These are phyloP conservation scores for Termitomyces sp. DNA, from an alignment of 1,284 basidiomycete genomes.

Conservation along the genomic window DNA sequence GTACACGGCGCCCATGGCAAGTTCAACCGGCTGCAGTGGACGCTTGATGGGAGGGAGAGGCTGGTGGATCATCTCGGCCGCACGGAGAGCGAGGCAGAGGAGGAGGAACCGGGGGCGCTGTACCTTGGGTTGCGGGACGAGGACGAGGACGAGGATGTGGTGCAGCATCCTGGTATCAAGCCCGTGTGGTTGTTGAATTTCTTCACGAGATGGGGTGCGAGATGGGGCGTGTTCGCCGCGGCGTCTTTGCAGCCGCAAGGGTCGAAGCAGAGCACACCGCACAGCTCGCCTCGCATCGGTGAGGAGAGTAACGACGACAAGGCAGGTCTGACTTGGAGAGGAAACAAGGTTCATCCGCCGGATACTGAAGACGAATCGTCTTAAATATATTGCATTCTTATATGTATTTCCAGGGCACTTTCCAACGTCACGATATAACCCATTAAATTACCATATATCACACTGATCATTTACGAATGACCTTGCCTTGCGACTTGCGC, in stretches of 20 bases:
- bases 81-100: conserved; percentile 71
- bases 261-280: background rate
- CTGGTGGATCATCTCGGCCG: conserved; percentile 63
- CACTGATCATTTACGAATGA: conserved; percentile 36
- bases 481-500: conserved; percentile 66
- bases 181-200: conserved; percentile 71
- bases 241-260: conserved; percentile 9
- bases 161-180: conserved; percentile 53
- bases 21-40: conserved; percentile 65
- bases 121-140: conserved; percentile 15
- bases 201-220: conserved; percentile 67
- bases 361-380: conserved; percentile 2
- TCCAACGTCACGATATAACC: conserved; percentile 6
- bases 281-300: background rate
- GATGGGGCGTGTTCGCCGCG: conserved; percentile 31
- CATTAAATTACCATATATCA: conserved; percentile 19
- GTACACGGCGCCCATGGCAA: conserved; percentile 49
- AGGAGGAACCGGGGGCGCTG: conserved; percentile 46
- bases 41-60: conserved; percentile 53
- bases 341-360: background rate
- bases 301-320: background rate
- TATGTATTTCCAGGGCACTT: background rate
- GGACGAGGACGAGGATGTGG: conserved; percentile 46
- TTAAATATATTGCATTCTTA: background rate
- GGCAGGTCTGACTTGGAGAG: background rate